These are phyloP conservation scores for Aspergillus japonicus DNA, from an alignment of 2,329 filamentous ascomycete species.

Conservation along the genomic window DNA sequence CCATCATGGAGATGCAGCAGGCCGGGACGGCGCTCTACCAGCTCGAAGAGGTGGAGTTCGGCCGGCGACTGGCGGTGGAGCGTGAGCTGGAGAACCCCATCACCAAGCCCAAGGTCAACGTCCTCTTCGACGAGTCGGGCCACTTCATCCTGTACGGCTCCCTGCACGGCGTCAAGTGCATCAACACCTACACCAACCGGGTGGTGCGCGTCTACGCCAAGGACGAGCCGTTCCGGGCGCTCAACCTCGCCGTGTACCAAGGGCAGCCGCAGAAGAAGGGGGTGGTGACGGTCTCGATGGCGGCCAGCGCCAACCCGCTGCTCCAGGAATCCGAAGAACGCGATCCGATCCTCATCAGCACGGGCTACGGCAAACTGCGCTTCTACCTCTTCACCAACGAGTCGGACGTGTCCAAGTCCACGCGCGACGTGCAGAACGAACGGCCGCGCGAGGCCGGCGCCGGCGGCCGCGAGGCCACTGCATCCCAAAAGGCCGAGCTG, in stretches of 20 bases:
- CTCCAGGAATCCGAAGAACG: conserved; percentile 86
- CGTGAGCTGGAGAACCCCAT: conserved; percentile 74
- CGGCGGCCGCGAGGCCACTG: conserved; percentile 45
- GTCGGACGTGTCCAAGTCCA: conserved; percentile 74
- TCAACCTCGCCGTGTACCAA: conserved; percentile 87
- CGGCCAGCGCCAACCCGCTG: conserved; percentile 87
- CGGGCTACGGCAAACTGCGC: conserved; percentile 79
- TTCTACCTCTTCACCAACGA: conserved; percentile 99
- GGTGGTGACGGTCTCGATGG: conserved; percentile 93
- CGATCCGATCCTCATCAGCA: conserved; percentile 84
- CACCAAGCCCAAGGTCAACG: conserved; percentile 70
- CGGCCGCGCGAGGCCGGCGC: conserved; percentile 67
- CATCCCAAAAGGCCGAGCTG: conserved; percentile 63
- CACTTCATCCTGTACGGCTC: conserved; percentile 95
- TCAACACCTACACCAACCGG: conserved; percentile 93
- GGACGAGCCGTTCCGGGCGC: conserved; percentile 80
- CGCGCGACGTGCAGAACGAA: conserved; percentile 92
- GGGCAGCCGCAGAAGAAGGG: conserved; percentile 93
- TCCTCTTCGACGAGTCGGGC: conserved; percentile 93
- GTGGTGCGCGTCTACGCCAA: conserved; percentile 87
- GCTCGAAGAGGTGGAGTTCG: conserved; percentile 88
- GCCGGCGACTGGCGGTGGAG: conserved; percentile 80
- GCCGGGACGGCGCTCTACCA: conserved; percentile 79
- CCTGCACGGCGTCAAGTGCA: conserved; percentile 85
- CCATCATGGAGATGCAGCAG: conserved; percentile 92